Percentiles rank a stretch among this genome's conserved stretches.
Conservation (phyloP, 2,329 filamentous ascomycete genomes). For the Furcasterigmium sp. region DNA sequence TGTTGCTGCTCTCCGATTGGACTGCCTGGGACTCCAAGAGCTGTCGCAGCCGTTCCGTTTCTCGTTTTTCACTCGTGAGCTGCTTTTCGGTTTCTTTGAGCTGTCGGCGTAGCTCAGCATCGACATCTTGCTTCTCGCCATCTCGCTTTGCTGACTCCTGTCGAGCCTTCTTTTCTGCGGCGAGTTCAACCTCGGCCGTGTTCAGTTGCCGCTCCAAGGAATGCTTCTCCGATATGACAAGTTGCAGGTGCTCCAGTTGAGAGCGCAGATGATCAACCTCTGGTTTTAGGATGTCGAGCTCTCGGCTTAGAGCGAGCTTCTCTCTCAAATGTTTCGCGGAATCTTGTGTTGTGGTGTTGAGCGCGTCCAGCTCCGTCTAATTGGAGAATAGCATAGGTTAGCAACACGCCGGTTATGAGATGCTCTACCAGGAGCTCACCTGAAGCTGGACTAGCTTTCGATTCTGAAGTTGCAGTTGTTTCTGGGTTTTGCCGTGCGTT, state of each 20-base stretch:
- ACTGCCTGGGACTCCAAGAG: conserved; percentile 52
- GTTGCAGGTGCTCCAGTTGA: conserved; percentile 56
- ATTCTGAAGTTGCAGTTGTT: conserved; percentile 41
- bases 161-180: conserved; percentile 58
- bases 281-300: conserved; percentile 47
- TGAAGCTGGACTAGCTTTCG: conserved; percentile 42
- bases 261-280: conserved; percentile 52
- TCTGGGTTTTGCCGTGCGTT: conserved; percentile 38
- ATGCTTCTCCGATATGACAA: conserved; percentile 71
- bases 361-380: conserved; percentile 65
- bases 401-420: no score
- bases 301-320: conserved; percentile 47
- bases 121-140: conserved; percentile 26
- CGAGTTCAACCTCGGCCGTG: conserved; percentile 73
- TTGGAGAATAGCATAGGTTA: conserved; percentile 13
- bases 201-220: conserved; percentile 73
- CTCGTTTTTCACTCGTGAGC: conserved; percentile 21
- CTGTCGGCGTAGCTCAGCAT: conserved; percentile 34
- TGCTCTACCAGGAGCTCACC: conserved; percentile 26
- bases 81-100: conserved; percentile 30
- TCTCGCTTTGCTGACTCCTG: conserved; percentile 4
- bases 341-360: conserved; percentile 63
- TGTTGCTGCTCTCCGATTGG: conserved; percentile 51
- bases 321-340: conserved; percentile 63
- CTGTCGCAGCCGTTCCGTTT: conserved; percentile 8